Evolutionary conservation across 1,284 basidiomycete species (phyloP), one percentile per base, ranked within the genome.

Genomic region (Entoloma clypeatum): DNA sequence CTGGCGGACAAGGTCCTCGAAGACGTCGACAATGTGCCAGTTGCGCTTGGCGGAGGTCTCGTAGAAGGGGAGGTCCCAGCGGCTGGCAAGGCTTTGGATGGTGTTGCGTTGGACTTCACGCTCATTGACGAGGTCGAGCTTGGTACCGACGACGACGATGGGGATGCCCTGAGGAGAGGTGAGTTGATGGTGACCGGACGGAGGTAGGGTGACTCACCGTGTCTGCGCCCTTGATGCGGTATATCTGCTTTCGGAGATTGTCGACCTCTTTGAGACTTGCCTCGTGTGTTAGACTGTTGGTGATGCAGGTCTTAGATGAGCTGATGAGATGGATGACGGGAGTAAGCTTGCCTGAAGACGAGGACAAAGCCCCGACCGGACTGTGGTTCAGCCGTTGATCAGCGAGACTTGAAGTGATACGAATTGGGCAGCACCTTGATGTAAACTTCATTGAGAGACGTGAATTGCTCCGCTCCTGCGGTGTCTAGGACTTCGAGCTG

Each of bases 401-500:
- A n/a, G 26, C 17, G 9, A 17, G 10, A 19, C 22, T 32, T 42
- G 14, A n/a, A 32, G 16, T 13, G 36, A 6, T 14, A 27, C 17
- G 28, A 30, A 17, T 16, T 23, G n/a, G 18, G 3, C 22, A 34
- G 36, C 50, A 84, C 85, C 72, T 82, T 81, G 58, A 89, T 86
- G 57, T 87, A 88, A 7, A 82, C 69, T 61, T 90, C 87, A 51
- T 85, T 87, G 41, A 88, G 64, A 14, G 81, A 80, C 9, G 71
- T 85, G 57, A 90, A 90, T 59, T 90, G 91, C 57, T 89, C 89
- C n/a, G 84, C 82, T 8, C 92, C 91, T 13, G 92, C 92, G 9
- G 92, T 94, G 59, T 94, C 92, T 41, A 92, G 63, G 26, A 94
- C 81, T 57, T 94, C 88, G 43, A 92, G 77, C 81, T 87, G 59